Base-by-base conservation (phyloP, 2,329 filamentous ascomycete species). In the Colletotrichum ledebouriae region DNA sequence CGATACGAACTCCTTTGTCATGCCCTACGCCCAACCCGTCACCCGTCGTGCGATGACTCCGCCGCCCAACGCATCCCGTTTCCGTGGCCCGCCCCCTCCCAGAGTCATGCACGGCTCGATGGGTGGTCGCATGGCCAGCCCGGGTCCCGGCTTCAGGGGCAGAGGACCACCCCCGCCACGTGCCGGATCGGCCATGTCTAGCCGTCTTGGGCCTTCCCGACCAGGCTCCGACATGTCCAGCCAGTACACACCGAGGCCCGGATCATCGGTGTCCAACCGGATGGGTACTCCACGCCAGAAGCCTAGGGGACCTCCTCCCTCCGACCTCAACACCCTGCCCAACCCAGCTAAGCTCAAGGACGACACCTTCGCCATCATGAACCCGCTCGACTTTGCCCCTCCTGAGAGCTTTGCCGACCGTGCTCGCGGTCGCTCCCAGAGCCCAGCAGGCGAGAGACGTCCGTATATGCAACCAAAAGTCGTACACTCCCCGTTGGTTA, bases 31-130 rank as follows among this genome's bases (percentile, higher is more conserved):
- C 11, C 89, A 98, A 78, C 94, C 93, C 11, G 87, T 97, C 15
- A 90, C 89, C 71, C 92, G 95, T 73, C 92, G 95, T 75, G 95
- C 95, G 59, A 98, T 98, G 95, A 98, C 95, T 20, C 95, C 95
- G 59, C 95, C 95, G 17, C 94, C 95, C 2, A 83, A 84, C 57
- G 83, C 83, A 53, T 76, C 83, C 58, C 79, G 85, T 53, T 80
- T 82, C 75, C 80, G 82, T 3, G 78, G 78, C 25, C 78, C 79
- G 52, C 75, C 77, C 70, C 79, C 76, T 56, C 82, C 80, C 44
- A 81, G 82, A 9, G 79, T 76, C 59, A 76, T 76, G 70, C 79
- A 84, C 63, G 85, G 85, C 29, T 87, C 85, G 4, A 78, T 87
- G 67, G 81, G 67, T 15, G 56, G 68, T 25, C 64, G 81, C 47